Evolutionary conservation across 371 early-diverging fungal species (phyloP).

Genomic region (Coemansia sp.): DNA sequence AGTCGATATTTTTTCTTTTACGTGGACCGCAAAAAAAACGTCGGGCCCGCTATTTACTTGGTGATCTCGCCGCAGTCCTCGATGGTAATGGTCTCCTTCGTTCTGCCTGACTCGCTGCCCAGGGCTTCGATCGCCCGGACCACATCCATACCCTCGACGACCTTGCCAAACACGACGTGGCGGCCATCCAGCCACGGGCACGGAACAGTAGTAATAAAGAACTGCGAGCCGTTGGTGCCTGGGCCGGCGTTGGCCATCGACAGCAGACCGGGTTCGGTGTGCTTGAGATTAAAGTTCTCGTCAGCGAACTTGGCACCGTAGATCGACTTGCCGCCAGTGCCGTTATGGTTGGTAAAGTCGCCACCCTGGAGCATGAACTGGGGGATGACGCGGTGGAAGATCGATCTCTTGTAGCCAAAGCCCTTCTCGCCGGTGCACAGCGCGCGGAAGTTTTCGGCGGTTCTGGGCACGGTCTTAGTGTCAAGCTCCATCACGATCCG

Average conservation of each 20-base stretch:
- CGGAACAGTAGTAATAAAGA: conserved; percentile 92
- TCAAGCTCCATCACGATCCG: conserved; percentile 96
- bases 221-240: conserved; percentile 98
- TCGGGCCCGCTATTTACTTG: not conserved
- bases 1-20: not conserved
- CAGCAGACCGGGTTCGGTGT: conserved; percentile 85
- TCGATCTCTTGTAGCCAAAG: conserved; percentile 86
- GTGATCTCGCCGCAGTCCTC: conserved; percentile 74
- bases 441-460: conserved; percentile 97
- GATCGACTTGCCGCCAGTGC: conserved; percentile 95
- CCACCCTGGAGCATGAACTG: conserved; percentile 99
- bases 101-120: conserved; percentile 70
- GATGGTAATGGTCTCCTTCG: conserved; percentile 67
- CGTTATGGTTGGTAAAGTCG: conserved; percentile 93
- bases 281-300: conserved; percentile 93
- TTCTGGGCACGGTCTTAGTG: conserved; percentile 91
- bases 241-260: conserved; percentile 99
- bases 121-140: conserved; percentile 77
- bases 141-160: conserved; percentile 76
- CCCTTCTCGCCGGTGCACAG: conserved; percentile 75
- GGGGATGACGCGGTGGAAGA: conserved; percentile 95
- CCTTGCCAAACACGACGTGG: conserved; percentile 99
- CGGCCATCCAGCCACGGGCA: conserved; percentile 96
- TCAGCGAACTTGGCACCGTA: conserved; percentile 96
- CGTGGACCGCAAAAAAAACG: not conserved